A percentile compares a stretch with the other conserved stretches of the same genome.
These are phyloP conservation scores for Penicillium sp. DNA, from an alignment of 2,329 filamentous ascomycete species.

Conservation along the genomic window DNA sequence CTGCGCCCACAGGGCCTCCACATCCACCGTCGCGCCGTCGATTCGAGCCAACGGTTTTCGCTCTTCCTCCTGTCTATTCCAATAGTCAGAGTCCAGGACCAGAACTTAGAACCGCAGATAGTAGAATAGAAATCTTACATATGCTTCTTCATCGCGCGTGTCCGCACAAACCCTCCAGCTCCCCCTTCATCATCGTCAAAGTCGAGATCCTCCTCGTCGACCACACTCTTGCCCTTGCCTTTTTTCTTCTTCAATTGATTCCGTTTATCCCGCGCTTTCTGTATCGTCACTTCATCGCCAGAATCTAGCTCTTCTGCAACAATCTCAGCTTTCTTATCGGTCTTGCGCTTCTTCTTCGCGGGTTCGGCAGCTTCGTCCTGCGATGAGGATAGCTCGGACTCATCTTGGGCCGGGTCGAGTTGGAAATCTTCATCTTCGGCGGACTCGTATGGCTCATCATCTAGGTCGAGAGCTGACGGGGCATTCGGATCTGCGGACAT, in stretches of 20 bases:
- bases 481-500: conserved; percentile 30
- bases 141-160: conserved; percentile 58
- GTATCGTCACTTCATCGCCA: conserved; percentile 63
- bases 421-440: conserved; percentile 49
- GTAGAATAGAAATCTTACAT: conserved; percentile 44
- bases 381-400: conserved; percentile 42
- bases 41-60: conserved; percentile 55
- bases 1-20: conserved; percentile 60
- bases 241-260: conserved; percentile 48
- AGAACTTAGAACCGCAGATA: neutral
- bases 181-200: conserved; percentile 52
- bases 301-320: conserved; percentile 56
- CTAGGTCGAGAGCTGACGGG: conserved; percentile 32
- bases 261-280: conserved; percentile 52
- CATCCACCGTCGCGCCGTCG: conserved; percentile 61
- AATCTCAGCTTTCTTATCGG: conserved; percentile 30
- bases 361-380: conserved; percentile 41
- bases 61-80: conserved; percentile 51
- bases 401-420: conserved; percentile 42
- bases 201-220: conserved; percentile 48
- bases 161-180: conserved; percentile 59
- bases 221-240: conserved; percentile 40
- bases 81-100: conserved; percentile 18
- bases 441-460: conserved; percentile 47
- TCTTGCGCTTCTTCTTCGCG: conserved; percentile 49